Evolutionary conservation across 225 moss, liverwort and hornwort species (phyloP).

Genomic region (Rhytidiadelphus loreus): DNA sequence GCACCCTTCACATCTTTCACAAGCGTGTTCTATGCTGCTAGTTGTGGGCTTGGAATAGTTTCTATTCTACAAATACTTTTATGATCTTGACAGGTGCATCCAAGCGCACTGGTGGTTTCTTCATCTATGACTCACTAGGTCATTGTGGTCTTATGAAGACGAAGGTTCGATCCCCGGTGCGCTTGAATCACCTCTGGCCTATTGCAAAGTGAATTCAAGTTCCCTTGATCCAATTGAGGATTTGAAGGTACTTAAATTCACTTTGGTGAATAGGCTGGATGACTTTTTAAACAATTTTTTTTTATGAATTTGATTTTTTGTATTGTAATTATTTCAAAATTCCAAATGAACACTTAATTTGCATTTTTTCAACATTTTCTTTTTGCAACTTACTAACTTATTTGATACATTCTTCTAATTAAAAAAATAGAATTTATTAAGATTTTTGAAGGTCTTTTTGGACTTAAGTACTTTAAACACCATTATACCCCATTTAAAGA

Average conservation of each 20-base stretch:
- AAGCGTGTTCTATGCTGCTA: fast-evolving
- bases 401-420: too few species aligned
- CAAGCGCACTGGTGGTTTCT: not conserved
- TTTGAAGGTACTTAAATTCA: not conserved
- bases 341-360: too few species aligned
- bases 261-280: fast-evolving
- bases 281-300: not conserved
- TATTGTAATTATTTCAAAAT: too few species aligned
- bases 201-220: not conserved
- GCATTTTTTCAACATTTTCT: too few species aligned
- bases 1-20: fast-evolving
- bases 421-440: too few species aligned
- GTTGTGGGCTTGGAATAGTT: fast-evolving
- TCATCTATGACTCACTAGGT: not conserved
- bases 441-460: too few species aligned
- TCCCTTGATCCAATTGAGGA: not conserved
- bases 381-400: too few species aligned
- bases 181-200: fast-evolving
- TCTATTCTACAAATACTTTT: not conserved
- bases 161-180: not conserved
- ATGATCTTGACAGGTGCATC: fast-evolving
- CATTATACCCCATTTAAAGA: too few species aligned
- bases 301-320: too few species aligned
- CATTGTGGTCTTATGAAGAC: not conserved
- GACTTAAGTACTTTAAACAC: too few species aligned